phyloP scores from a whole-genome alignment of 1,284 basidiomycete species.

The Ganoderma lucidum region DNA sequence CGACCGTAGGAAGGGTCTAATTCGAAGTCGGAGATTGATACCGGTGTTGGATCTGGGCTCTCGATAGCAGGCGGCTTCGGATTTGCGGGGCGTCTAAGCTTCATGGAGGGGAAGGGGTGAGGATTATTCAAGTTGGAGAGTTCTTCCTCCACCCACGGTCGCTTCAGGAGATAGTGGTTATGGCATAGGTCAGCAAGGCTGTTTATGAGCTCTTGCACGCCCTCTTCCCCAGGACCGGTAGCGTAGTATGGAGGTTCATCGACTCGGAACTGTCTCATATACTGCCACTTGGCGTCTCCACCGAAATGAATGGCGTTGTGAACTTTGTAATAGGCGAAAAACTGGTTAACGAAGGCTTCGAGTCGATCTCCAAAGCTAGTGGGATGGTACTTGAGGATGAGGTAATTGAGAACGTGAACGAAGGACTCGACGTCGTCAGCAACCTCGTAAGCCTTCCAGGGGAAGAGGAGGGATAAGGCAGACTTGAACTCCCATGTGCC shows the following conservation, averaged over 20 bases:
- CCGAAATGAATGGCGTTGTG: neutral
- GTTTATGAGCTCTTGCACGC: neutral
- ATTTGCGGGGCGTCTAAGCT: neutral
- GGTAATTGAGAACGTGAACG: neutral
- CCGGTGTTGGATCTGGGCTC: too few relatives aligned
- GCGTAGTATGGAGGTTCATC: neutral
- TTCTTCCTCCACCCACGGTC: neutral
- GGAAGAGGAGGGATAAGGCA: neutral
- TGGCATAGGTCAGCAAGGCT: neutral
- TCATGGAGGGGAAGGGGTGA: neutral
- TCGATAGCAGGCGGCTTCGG: neutral
- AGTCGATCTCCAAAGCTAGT: neutral
- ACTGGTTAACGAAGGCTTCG: neutral
- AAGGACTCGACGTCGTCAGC: conserved; percentile 24
- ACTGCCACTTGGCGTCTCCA: neutral
- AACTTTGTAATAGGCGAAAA: neutral
- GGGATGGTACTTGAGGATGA: conserved; percentile 8
- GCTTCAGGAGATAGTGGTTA: neutral
- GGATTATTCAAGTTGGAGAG: neutral
- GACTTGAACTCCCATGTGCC: conserved; percentile 24
- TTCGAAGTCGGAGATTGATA: neutral
- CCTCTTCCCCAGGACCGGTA: neutral
- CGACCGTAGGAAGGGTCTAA: neutral
- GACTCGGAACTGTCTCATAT: neutral
- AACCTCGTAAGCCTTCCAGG: conserved; percentile 14